phyloP scores from a whole-genome alignment of 2,329 filamentous ascomycete species.

The Talaromyces sp. region DNA sequence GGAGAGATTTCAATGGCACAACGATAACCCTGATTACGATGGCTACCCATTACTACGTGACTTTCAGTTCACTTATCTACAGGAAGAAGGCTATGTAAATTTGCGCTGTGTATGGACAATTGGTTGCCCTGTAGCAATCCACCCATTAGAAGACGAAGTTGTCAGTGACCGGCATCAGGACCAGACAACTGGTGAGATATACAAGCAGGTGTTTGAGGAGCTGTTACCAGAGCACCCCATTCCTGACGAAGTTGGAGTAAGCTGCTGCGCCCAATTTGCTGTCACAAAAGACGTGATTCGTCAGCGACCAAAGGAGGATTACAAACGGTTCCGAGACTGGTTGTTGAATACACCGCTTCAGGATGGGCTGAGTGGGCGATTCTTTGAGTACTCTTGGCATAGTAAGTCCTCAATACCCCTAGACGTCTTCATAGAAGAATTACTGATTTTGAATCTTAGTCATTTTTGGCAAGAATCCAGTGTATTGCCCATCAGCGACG shows the following conservation, averaged over 20 bases:
- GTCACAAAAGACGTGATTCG: conserved; percentile 50
- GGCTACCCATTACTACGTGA: conserved; percentile 41
- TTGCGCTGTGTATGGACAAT: conserved; percentile 50
- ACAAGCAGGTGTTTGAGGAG: conserved; percentile 27
- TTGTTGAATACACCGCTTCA: conserved; percentile 47
- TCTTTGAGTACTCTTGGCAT: conserved; percentile 56
- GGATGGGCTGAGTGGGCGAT: conserved; percentile 47
- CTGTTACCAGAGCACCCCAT: conserved; percentile 22
- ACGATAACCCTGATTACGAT: conserved; percentile 45
- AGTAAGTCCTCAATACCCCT: conserved; percentile 1
- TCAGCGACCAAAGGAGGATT: conserved; percentile 45
- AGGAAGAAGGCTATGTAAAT: conserved; percentile 48
- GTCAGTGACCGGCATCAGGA: not conserved
- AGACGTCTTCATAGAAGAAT: not conserved
- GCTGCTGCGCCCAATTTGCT: conserved; percentile 57
- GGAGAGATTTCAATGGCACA: conserved; percentile 50
- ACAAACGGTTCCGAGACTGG: conserved; percentile 51
- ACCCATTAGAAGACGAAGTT: conserved; percentile 23
- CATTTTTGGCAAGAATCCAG: conserved; percentile 14
- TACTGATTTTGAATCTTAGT: not conserved
- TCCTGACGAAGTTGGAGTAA: conserved; percentile 46
- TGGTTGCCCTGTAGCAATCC: conserved; percentile 51
- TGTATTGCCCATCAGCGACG: conserved; percentile 13
- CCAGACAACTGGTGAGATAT: conserved; percentile 26
- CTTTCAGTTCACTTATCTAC: conserved; percentile 43